Percentiles rank a stretch among this genome's conserved stretches.
Evolutionary conservation across 768 basidiomycete genomes (phyloP).

Genomic region (Russula dissimulans): DNA sequence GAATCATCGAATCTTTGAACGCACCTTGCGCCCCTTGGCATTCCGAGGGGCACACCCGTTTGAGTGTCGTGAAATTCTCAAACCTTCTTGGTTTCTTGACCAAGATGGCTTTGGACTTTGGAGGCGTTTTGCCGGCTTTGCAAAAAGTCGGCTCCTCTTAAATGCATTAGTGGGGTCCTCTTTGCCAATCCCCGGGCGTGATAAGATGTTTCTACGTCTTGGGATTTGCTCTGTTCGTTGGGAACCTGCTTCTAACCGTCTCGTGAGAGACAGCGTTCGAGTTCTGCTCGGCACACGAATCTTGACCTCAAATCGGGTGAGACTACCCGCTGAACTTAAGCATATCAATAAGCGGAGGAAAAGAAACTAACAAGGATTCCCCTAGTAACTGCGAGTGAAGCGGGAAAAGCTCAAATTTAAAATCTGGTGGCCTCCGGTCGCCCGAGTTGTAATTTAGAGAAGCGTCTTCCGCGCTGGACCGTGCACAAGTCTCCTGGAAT

Average conservation of each 20-base stretch:
- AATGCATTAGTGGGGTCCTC: constrained; percentile 8
- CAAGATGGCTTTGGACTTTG: constrained; percentile 26
- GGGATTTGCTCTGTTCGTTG: background rate
- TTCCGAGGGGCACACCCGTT: constrained; percentile 68
- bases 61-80: constrained; percentile 62
- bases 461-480: constrained; percentile 60
- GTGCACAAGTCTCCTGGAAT: constrained; percentile 74
- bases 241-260: background rate
- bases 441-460: constrained; percentile 38
- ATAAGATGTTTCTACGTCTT: constrained; percentile 39
- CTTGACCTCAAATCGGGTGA: constrained; percentile 73
- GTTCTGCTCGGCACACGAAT: background rate
- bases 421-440: constrained; percentile 16
- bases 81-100: background rate
- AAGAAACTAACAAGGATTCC: constrained; percentile 89
- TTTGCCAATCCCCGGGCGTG: constrained; percentile 29
- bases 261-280: background rate
- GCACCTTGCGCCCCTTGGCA: constrained; percentile 71
- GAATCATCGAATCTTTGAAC: constrained; percentile 69
- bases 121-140: constrained; percentile 28
- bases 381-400: constrained; percentile 84
- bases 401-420: constrained; percentile 38
- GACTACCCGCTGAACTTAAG: constrained; percentile 83
- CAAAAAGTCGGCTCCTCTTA: constrained; percentile 24
- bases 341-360: constrained; percentile 87